These are phyloP conservation scores for Aureobasidium subglaciale DNA, from an alignment of 2,329 filamentous ascomycete species.

Conservation along the genomic window DNA sequence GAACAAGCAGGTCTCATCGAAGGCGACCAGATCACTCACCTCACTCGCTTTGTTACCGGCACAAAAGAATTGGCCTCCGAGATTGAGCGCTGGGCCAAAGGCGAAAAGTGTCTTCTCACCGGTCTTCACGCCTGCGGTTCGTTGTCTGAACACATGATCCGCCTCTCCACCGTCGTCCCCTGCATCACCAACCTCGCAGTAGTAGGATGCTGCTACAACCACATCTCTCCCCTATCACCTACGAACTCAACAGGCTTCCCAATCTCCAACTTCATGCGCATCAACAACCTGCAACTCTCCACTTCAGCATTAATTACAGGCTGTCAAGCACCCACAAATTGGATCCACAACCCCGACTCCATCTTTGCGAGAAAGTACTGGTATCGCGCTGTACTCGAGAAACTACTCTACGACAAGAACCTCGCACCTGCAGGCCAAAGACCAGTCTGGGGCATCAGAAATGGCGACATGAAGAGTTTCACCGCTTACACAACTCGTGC, in stretches of 20 bases:
- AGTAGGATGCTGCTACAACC: constrained; percentile 18
- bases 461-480: constrained; percentile 15
- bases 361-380: constrained; percentile 15
- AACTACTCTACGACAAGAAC: constrained; percentile 16
- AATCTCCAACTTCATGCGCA: constrained; percentile 16
- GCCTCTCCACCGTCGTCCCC: constrained; percentile 5
- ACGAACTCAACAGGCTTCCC: constrained; percentile 15
- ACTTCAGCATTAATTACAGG: constrained; percentile 18
- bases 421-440: neutral
- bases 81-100: constrained; percentile 11
- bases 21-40: constrained; percentile 15
- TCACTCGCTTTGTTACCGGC: constrained; percentile 13
- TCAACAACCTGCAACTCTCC: constrained; percentile 13
- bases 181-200: constrained; percentile 13
- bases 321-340: constrained; percentile 18
- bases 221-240: constrained; percentile 11
- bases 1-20: constrained; percentile 14
- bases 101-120: constrained; percentile 15
- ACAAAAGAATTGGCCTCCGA: constrained; percentile 1
- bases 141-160: constrained; percentile 18
- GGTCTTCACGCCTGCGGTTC: constrained; percentile 18
- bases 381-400: constrained; percentile 17
- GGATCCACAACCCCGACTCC: constrained; percentile 17
- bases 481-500: constrained; percentile 11
- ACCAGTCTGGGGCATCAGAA: constrained; percentile 18